Evolutionary conservation across 805 yeast species (phyloP), one percentile per base, ranked within the genome.

Genomic region (Metschnikowia koreensis): DNA sequence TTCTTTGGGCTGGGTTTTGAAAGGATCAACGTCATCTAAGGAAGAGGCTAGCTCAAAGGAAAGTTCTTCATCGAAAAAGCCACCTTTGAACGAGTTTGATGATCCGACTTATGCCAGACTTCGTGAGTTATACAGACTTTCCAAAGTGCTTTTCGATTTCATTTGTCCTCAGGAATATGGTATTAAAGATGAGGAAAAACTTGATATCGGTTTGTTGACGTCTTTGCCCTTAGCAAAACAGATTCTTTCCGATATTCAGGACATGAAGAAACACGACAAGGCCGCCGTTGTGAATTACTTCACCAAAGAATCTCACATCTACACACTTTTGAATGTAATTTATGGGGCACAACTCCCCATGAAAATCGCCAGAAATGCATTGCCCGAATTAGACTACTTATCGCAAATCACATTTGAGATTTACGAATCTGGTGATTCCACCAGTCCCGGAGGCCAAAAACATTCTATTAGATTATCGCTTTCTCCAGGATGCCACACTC

Each of bases 111-210:
- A 81, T 67, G 86, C 87, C 33, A 80, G 89, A 56, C 76, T 94
- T 52, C 78, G 98, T 59, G 99, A 94, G 66, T 78, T 94, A 47
- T 94, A 92, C 66, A 78, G 93, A 56, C 76, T 94, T 50, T 89
- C 97, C 0, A 96, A 94, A 67, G 97, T 94, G 7, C 72, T 94
- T 56, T 94, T 94, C 73, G 99, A 94, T 70, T 94, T 93, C 65
- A 91, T 94, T 45, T 94, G 98, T 70, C 99, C 99, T 9, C 98
- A 94, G 68, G 99, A 94, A 66, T 94, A 94, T 66, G 99, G 99
- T 57, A 94, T 94, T 60, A 90, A 92, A 58, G 96, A 91, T 64
- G 86, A 87, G 62, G 99, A 94, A 68, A 94, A 94, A 66, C 79
- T 94, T 54, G 99, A 94, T 66, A 94, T 94, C 71, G 99, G 99